Evolutionary conservation across 345 rosid species (phyloP).

Genomic region (Gossypium longicalyx): DNA sequence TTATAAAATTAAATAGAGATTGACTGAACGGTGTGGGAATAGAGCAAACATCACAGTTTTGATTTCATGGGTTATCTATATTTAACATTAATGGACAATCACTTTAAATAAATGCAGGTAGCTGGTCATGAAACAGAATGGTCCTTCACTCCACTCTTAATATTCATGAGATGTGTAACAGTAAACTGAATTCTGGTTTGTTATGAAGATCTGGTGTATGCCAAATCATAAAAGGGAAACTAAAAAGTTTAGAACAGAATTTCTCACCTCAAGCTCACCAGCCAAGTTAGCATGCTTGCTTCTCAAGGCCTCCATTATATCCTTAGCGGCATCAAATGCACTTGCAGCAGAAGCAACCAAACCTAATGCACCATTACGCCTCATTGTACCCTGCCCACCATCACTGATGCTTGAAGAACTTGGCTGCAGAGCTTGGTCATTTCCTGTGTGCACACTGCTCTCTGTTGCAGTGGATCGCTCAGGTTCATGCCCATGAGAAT

Average conservation of each 20-base stretch:
- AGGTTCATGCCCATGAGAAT: conserved; percentile 79
- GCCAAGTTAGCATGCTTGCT: conserved; percentile 96
- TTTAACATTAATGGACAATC: background rate
- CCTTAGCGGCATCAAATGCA: conserved; percentile 98
- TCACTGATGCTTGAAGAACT: conserved; percentile 53
- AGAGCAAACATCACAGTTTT: background rate
- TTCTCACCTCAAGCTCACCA: conserved; percentile 85
- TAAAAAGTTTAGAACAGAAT: conserved; percentile 8
- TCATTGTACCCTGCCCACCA: conserved; percentile 50
- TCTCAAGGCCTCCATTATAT: conserved; percentile 96
- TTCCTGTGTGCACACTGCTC: conserved; percentile 50
- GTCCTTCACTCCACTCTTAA: background rate
- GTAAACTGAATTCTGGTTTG: background rate
- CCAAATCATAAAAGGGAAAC: background rate
- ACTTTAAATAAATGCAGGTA: background rate
- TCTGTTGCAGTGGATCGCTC: conserved; percentile 61
- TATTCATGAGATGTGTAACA: background rate
- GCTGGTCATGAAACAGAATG: background rate
- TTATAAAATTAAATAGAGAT: conserved; percentile 8
- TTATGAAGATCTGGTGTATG: background rate
- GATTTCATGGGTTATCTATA: background rate
- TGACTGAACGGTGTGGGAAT: background rate
- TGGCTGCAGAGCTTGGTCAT: conserved; percentile 76
- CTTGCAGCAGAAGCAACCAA: conserved; percentile 74
- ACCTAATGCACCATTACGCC: conserved; percentile 65